Base-by-base conservation (phyloP, 169 alveolate species). In the Theileria equi region DNA sequence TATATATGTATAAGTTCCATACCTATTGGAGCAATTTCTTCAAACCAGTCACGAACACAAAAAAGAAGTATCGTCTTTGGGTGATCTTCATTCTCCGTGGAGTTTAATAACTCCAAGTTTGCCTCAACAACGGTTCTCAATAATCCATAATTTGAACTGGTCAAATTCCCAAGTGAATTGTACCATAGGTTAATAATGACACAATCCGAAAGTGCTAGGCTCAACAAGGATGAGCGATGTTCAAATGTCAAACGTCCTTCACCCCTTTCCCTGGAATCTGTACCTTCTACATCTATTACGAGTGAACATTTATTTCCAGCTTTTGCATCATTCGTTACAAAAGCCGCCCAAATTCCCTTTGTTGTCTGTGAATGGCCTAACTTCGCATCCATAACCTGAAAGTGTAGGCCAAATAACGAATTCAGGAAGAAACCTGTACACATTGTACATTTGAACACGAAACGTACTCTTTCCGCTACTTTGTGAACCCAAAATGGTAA, bases 361-460 rank as follows among this genome's bases (percentile, higher is more conserved):
- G 97, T 93, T 34, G 97, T 93, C 78, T 91, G 97, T 32, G 93
- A 72, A 53, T 90, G 94, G n/a, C 97, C 97, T 38, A 55, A 57
- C 63, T 60, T 70, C 16, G 93, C 82, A 68, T 93, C 89, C 94
- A 93, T 87, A 29, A 89, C 94, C 48, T 88, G 91, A 62, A 93
- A 93, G 25, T 80, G 65, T 45, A 93, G 76, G 11, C 88, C 90
- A 66, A 91, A 93, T 21, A 92, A 73, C 17, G 78, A 59, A 64
- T 93, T 93, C 64, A 93, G 82, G 40, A 93, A 62, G 36, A 92
- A 79, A 53, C 92, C 92, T 87, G 47, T 21, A 45, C 0, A 23
- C 16, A 23, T 21, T 31, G 28, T 19, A 62, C 26, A 6, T 13
- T 19, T 52, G 2, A 21, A 62, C 17, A 23, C 17, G 10, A 5